Conservation (phyloP, 75 land plant genomes). For the Pinus taeda region DNA sequence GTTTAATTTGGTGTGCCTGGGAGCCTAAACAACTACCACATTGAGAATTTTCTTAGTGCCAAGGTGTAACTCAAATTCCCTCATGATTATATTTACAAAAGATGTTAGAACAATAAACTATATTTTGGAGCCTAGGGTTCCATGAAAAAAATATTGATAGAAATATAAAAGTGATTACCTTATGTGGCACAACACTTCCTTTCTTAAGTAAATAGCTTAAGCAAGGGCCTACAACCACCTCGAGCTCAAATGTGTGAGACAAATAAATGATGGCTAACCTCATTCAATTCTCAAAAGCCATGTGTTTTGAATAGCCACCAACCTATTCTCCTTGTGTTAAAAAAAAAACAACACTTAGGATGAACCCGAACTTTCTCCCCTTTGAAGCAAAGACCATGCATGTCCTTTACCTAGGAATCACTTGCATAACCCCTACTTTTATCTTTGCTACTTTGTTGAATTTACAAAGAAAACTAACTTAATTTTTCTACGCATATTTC, state of each 20-base stretch:
- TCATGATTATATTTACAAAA: background rate
- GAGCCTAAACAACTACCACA: constrained; percentile 73
- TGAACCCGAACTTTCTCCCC: constrained; percentile 39
- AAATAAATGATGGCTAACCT: constrained; percentile 26
- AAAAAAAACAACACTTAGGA: constrained; percentile 44
- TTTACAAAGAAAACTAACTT: too few species aligned
- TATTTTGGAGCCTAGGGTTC: background rate
- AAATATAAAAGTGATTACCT: constrained; percentile 19
- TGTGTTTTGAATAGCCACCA: constrained; percentile 15
- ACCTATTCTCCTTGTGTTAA: constrained; percentile 11
- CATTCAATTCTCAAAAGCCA: constrained; percentile 28
- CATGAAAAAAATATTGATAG: background rate
- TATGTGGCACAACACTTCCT: constrained; percentile 44
- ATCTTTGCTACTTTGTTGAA: too few species aligned
- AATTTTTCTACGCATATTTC: background rate
- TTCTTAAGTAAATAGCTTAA: constrained; percentile 37
- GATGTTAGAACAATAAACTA: background rate
- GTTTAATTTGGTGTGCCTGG: constrained; percentile 43
- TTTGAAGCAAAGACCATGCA: constrained; percentile 30
- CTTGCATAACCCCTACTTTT: constrained; percentile 43
- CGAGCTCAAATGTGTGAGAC: constrained; percentile 37
- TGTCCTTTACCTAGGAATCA: constrained; percentile 43
- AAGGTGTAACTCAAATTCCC: constrained; percentile 43
- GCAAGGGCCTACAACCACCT: constrained; percentile 52
- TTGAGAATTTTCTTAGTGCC: constrained; percentile 69